Base-by-base conservation (phyloP, 306 rosid genomes). In the Lagenaria siceraria region DNA sequence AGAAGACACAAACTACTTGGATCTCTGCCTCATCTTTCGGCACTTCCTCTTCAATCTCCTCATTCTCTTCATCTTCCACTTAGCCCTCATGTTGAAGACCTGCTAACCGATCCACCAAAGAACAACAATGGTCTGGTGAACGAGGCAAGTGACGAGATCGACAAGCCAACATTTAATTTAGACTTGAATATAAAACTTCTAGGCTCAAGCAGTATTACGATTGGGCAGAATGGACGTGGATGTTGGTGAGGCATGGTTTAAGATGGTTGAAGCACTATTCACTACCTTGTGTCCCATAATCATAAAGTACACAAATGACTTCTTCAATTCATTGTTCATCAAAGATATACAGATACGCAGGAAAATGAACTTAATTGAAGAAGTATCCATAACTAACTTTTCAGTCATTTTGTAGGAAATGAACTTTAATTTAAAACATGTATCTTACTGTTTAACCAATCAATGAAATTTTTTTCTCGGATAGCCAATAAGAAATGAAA, bases 21-120 rank as follows among this genome's bases (percentile, higher is more conserved):
- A 72, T 72, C 77, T 72, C 19, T 72, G 77, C 77, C 77, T 72
- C 77, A 72, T 72, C 77, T 72, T 72, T 72, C 77, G 77, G 61
- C 77, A 61, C 77, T 72, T 72, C 60, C 77, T 72, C 77, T 72
- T 72, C 77, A 72, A 72, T 49, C 77, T 72, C 60, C 77, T 72
- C 77, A 72, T 72, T 72, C 77, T 72, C 77, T 72, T 72, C 77
- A 49, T 72, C 77, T 72, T 72, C 77, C 77, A 72, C 77, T 72
- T 72, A 17, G 77, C 77, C 77, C 77, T 72, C 77, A 72, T 72
- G 60, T 25, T 49, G 59, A 72, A 72, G 42, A 72, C 7, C 60
- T 48, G 60, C 43, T 72, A 49, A 72, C 7, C 36, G 43, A 27
- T 27, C 27, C 10, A 25, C 14, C 33, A 18, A 10, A 1, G 8